phyloP scores from a whole-genome alignment of 139 green algal genomes.

The Pleodorina starrii region DNA sequence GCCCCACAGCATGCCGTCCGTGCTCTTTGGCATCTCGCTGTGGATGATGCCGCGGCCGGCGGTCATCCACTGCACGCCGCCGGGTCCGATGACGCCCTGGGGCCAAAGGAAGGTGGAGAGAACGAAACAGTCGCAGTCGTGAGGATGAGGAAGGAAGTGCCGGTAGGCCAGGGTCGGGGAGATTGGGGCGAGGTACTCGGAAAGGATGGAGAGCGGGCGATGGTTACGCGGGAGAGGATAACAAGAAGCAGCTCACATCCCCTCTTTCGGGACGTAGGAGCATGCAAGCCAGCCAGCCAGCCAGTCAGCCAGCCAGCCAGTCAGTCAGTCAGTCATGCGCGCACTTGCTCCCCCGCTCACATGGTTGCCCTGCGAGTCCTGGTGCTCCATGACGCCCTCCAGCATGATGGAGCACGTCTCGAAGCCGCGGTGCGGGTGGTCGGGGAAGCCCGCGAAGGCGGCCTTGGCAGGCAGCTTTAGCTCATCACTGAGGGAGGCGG shows the following conservation, averaged over 20 bases:
- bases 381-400: slow-evolving; percentile 88
- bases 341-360: slow-evolving; percentile 53
- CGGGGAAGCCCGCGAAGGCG: slow-evolving; percentile 83
- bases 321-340: no score
- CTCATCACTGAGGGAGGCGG: slow-evolving; percentile 75
- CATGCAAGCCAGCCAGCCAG: no score
- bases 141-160: no score
- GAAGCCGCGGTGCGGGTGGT: slow-evolving; percentile 92
- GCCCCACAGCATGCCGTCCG: slow-evolving; percentile 80
- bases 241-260: no score
- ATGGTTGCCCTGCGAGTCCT: slow-evolving; percentile 86
- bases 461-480: slow-evolving; percentile 77
- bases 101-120: background rate
- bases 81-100: slow-evolving; percentile 83
- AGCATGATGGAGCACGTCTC: slow-evolving; percentile 96
- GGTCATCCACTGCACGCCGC: slow-evolving; percentile 96
- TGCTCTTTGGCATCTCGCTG: slow-evolving; percentile 85
- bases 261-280: no score
- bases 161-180: no score
- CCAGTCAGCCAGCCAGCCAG: no score
- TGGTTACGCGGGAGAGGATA: no score
- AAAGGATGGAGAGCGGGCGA: no score
- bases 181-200: no score
- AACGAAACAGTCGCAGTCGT: no score
- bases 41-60: slow-evolving; percentile 88